Conservation (phyloP, 129 eudicot genomes). For the Chrysanthemum makinoi region DNA sequence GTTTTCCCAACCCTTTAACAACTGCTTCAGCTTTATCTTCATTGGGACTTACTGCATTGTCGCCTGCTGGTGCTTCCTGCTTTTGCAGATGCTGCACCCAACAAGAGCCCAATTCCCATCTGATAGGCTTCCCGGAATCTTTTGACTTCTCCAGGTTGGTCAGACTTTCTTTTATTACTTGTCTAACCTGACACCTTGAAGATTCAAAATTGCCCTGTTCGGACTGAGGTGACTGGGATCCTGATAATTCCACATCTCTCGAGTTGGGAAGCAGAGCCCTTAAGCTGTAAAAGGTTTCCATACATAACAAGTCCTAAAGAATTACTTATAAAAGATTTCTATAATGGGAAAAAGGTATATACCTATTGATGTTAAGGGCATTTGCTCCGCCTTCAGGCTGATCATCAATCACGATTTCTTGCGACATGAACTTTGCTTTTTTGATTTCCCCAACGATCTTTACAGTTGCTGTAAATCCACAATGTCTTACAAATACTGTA, state of each 20-base stretch:
- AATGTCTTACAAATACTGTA: conserved; percentile 64
- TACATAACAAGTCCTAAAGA: not conserved
- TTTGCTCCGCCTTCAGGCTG: conserved; percentile 98
- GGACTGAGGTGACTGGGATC: conserved; percentile 47
- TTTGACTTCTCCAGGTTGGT: conserved; percentile 44
- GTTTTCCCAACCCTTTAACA: conserved; percentile 91
- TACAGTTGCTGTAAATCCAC: conserved; percentile 84
- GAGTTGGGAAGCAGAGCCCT: conserved; percentile 65
- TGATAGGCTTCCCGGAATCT: conserved; percentile 48
- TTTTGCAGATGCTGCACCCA: conserved; percentile 97
- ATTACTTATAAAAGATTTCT: not conserved
- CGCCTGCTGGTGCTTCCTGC: conserved; percentile 63
- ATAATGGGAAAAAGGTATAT: conserved; percentile 11
- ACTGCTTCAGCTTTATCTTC: conserved; percentile 50
- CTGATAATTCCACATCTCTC: conserved; percentile 42
- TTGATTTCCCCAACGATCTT: conserved; percentile 82
- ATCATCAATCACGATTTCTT: conserved; percentile 77
- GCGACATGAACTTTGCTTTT: conserved; percentile 43
- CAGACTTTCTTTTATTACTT: conserved; percentile 62
- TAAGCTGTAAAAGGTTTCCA: conserved; percentile 54
- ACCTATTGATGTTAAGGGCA: conserved; percentile 94
- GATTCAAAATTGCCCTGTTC: conserved; percentile 40
- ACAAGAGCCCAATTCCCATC: conserved; percentile 99
- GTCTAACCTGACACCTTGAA: conserved; percentile 47
- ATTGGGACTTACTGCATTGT: conserved; percentile 35